These are phyloP conservation scores for Flaveria ramosissima DNA, from an alignment of 129 eudicot species.

Conservation along the genomic window DNA sequence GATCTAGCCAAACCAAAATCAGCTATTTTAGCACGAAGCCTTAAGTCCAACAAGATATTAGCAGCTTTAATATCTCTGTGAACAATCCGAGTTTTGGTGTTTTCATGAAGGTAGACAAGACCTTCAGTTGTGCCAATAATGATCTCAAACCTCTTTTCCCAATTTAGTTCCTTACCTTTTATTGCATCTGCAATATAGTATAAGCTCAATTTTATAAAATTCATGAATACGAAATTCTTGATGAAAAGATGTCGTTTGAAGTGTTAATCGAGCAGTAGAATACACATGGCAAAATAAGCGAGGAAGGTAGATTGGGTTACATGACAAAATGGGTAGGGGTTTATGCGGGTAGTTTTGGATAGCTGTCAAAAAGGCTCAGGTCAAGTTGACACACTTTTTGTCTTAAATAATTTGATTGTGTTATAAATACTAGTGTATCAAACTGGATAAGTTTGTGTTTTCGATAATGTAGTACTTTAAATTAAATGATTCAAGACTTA, in stretches of 20 bases:
- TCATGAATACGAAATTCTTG: not conserved
- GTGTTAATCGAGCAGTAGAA: not conserved
- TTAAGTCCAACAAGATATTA: conserved; percentile 68
- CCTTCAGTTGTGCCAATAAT: conserved; percentile 74
- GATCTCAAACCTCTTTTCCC: conserved; percentile 75
- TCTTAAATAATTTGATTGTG: not conserved
- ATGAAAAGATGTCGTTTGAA: not conserved
- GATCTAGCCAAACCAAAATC: conserved; percentile 91
- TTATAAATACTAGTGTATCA: not conserved
- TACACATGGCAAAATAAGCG: not conserved
- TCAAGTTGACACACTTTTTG: not conserved
- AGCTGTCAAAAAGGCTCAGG: not conserved
- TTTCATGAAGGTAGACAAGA: conserved; percentile 82
- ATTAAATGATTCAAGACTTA: not conserved
- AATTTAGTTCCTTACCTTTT: conserved; percentile 58
- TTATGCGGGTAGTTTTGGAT: not conserved
- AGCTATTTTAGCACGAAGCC: conserved; percentile 73
- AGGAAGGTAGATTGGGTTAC: not conserved
- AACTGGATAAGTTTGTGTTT: not conserved
- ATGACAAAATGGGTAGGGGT: not conserved
- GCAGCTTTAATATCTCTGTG: conserved; percentile 84
- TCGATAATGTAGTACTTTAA: not conserved
- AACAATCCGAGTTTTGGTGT: conserved; percentile 57
- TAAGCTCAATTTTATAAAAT: not conserved
- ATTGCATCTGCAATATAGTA: conserved; percentile 45